Base-by-base conservation (phyloP, 805 yeast species). In the Metschnikowia bowlesiae region DNA sequence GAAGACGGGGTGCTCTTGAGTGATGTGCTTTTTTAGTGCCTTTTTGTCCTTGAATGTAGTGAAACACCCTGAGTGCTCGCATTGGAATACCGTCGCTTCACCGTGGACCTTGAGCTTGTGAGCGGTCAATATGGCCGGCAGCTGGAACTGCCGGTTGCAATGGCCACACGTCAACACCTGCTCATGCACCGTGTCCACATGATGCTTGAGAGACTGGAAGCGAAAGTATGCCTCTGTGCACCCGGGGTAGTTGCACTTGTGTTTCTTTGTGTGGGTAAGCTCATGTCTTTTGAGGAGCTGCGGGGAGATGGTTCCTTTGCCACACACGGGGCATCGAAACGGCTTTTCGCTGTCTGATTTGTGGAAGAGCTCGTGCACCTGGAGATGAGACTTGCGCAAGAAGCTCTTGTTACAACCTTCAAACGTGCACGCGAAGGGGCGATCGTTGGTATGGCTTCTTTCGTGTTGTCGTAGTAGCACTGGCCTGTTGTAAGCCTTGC, bases 201-300 rank as follows among this genome's bases (percentile, higher is more conserved):
- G 97, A 43, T 85, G 85, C 47, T 87, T 75, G 50, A 89, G 71
- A 13, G 88, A 83, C 52, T 87, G 88, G 64, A 85, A 89, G 57
- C 85, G 86, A 61, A 83, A 79, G 60, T 89, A 92, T 0, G 82
- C 65, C 56, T 82, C 88, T 0, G 58, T 55, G 62, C 99, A 94
- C 2, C 74, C 80, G 26, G 76, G 84, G 55, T 76, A 71, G 2
- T 76, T 59, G 64, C 97, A 89, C 26, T 55, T 53, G 59, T 47
- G 54, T 18, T 48, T 44, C 48, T 65, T 70, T 4, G 82, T 81
- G 64, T 94, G 98, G 2, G 96, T 85, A 36, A 80, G 76, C 67
- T 85, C 89, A 65, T 94, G 99, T 47, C 96, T 76, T 53, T 77
- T 80, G 50, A 89, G 71, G 62, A 91, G 97, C 68, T 94, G 98